These are phyloP conservation scores for Aspergillus persii DNA, from an alignment of 2,329 filamentous ascomycete species.

Conservation along the genomic window DNA sequence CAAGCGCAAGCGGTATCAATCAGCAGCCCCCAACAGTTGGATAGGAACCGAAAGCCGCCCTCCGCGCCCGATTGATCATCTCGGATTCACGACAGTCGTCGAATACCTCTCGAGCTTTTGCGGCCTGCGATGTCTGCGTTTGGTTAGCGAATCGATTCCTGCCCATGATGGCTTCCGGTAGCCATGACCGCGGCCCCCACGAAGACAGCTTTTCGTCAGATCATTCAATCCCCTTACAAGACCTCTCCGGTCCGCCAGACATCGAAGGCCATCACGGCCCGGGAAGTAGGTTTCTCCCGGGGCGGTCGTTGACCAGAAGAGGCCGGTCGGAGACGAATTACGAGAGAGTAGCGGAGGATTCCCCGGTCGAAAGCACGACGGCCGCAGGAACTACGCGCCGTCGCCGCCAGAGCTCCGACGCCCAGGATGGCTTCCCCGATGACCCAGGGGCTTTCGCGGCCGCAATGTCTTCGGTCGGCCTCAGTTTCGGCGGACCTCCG, in stretches of 20 bases:
- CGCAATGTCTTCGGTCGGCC: slow-evolving; percentile 42
- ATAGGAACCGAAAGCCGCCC: not conserved
- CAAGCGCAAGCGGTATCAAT: not conserved
- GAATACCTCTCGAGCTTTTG: slow-evolving; percentile 3
- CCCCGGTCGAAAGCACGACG: slow-evolving; percentile 38
- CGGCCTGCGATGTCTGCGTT: slow-evolving; percentile 40
- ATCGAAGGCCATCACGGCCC: slow-evolving; percentile 30
- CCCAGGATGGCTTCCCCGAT: slow-evolving; percentile 33
- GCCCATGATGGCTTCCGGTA: slow-evolving; percentile 43
- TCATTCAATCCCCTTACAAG: slow-evolving; percentile 69
- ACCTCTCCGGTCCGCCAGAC: slow-evolving; percentile 49
- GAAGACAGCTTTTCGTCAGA: slow-evolving; percentile 25
- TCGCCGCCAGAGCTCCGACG: slow-evolving; percentile 18
- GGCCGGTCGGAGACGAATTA: slow-evolving; percentile 48
- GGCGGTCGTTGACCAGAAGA: slow-evolving; percentile 40
- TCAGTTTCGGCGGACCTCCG: slow-evolving; percentile 37
- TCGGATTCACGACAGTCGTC: not conserved
- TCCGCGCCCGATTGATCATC: not conserved
- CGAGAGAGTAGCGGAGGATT: slow-evolving; percentile 53
- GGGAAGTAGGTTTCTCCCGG: slow-evolving; percentile 46
- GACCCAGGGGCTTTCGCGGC: slow-evolving; percentile 41
- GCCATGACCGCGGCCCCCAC: slow-evolving; percentile 30
- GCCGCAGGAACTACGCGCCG: slow-evolving; percentile 22
- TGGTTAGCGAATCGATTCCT: slow-evolving; percentile 32
- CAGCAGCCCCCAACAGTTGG: not conserved